These are phyloP conservation scores for Tirmania nivea DNA, from an alignment of 495 filamentous ascomycete genomes.

Conservation along the genomic window DNA sequence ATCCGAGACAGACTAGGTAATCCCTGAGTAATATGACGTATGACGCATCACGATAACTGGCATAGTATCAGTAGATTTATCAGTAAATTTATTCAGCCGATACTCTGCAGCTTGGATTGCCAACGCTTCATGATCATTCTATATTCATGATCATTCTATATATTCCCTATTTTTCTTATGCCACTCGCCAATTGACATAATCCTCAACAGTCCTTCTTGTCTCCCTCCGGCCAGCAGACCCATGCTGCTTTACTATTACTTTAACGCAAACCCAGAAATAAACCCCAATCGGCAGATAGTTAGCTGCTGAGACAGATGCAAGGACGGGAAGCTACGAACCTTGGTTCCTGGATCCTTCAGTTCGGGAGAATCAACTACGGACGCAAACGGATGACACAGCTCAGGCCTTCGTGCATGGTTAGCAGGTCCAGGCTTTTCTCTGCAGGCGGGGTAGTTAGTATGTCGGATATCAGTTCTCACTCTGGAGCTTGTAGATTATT, in stretches of 20 bases:
- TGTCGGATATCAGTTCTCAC: too few species aligned
- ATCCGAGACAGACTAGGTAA: too few species aligned
- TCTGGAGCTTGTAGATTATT: too few species aligned
- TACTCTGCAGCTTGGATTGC: too few species aligned
- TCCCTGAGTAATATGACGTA: too few species aligned
- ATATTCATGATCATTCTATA: too few species aligned
- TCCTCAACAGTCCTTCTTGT: conserved; percentile 26
- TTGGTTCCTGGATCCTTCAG: conserved; percentile 31
- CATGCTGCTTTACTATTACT: not conserved
- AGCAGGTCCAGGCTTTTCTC: conserved; percentile 13
- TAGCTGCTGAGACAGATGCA: conserved; percentile 11
- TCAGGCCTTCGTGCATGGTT: conserved; percentile 32
- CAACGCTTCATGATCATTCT: too few species aligned
- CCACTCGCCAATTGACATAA: conserved; percentile 32
- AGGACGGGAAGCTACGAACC: conserved; percentile 24
- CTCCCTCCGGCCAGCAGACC: conserved; percentile 22
- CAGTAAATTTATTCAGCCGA: too few species aligned
- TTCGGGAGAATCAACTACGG: conserved; percentile 31
- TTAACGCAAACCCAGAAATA: conserved; percentile 18
- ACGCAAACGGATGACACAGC: conserved; percentile 34
- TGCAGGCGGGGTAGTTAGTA: not conserved
- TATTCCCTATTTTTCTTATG: conserved; percentile 26
- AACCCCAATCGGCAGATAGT: conserved; percentile 32
- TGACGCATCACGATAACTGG: too few species aligned
- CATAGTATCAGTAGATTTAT: too few species aligned